Evolutionary conservation across 805 yeast genomes (phyloP).

Genomic region (Zygotorulaspora sp.): DNA sequence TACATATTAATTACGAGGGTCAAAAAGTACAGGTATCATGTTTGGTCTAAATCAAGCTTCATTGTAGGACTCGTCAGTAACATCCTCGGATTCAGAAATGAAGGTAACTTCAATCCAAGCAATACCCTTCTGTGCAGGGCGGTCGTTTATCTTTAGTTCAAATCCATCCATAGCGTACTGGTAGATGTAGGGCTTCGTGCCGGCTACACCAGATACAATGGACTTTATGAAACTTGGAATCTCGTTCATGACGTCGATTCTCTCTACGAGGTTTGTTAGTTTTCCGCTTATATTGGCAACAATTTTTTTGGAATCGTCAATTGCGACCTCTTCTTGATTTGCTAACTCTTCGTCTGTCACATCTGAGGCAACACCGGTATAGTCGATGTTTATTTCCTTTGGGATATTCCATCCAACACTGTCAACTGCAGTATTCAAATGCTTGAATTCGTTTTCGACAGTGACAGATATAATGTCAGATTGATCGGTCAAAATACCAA

Average conservation of each 20-base stretch:
- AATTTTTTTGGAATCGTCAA: constrained; percentile 33
- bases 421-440: constrained; percentile 53
- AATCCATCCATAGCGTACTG: constrained; percentile 67
- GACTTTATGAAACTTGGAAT: constrained; percentile 91
- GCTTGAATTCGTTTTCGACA: constrained; percentile 59
- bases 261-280: constrained; percentile 62
- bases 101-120: constrained; percentile 36
- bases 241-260: constrained; percentile 97
- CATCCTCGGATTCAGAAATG: constrained; percentile 32
- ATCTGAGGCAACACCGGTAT: constrained; percentile 46
- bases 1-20: constrained; percentile 1
- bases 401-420: constrained; percentile 94
- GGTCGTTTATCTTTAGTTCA: constrained; percentile 21
- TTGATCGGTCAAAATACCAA: constrained; percentile 68
- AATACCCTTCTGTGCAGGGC: constrained; percentile 24
- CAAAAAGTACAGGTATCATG: not conserved
- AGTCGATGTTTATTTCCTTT: constrained; percentile 53
- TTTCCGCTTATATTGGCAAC: constrained; percentile 55
- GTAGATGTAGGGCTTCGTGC: constrained; percentile 94
- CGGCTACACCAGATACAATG: constrained; percentile 90
- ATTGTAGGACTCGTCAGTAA: constrained; percentile 26
- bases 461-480: constrained; percentile 63
- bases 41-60: constrained; percentile 11
- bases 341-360: constrained; percentile 42
- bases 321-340: constrained; percentile 19